Evolutionary conservation across 257 asterid species (phyloP).

Genomic region (Solanum habrochaites): DNA sequence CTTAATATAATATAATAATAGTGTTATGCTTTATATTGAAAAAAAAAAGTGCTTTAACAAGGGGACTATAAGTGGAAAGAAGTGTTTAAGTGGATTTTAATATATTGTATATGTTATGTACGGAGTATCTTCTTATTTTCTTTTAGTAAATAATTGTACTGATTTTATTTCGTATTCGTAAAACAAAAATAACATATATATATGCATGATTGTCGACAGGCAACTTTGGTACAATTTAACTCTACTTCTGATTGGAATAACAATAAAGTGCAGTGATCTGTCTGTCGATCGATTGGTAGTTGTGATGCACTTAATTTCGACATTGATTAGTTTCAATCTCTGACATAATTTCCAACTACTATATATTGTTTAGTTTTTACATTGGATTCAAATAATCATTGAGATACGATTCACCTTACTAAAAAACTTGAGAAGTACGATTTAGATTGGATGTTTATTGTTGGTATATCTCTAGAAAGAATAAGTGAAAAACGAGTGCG

Average conservation of each 20-base stretch:
- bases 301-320: background rate
- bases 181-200: background rate
- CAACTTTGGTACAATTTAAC: background rate
- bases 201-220: background rate
- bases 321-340: background rate
- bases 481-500: too few relatives aligned
- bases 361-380: background rate
- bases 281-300: background rate
- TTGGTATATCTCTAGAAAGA: background rate
- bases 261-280: background rate
- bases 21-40: background rate
- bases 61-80: background rate
- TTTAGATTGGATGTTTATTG: background rate
- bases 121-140: background rate
- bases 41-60: background rate
- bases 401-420: background rate
- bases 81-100: background rate
- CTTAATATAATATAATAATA: background rate
- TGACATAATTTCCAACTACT: background rate
- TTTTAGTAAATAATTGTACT: background rate
- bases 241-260: background rate
- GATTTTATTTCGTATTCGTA: background rate
- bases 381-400: background rate
- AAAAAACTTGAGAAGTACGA: background rate
- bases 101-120: background rate